Evolutionary conservation across 352 stramenopile species (phyloP), one percentile per base, ranked within the genome.

Genomic region (Phytophthora syringae): DNA sequence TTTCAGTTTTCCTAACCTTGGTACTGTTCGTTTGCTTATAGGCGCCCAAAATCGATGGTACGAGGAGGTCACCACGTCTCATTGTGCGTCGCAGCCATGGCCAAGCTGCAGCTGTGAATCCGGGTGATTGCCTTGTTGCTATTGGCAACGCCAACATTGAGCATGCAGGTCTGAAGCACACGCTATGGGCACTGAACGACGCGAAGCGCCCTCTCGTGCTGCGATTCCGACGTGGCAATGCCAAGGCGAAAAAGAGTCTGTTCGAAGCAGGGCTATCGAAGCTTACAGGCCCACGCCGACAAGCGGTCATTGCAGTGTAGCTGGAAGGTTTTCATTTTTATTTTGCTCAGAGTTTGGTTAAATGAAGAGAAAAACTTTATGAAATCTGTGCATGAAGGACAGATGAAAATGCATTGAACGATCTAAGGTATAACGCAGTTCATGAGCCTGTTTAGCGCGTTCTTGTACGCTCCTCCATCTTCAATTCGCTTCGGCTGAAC

Each of bases 141-240:
- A 93, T 96, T 34, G 81, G 86, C n/a, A 87, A 80, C 30, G 83
- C 80, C 3, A 93, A 94, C 56, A 91, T 94, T 25, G 88, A 96
- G 63, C 82, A 94, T 48, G 86, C 88, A 27, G 88, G 88, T 13
- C 70, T 96, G 3, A 92, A 93, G 69, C 88, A 94, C 62, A 94
- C 88, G 27, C 45, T 96, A 20, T 96, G 88, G 88, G 85, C 86
- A 47, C 60, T 96, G 34, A 93, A 93, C 40, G 88, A 92, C 45
- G 77, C 84, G 10, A 74, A 81, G 21, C 80, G 86, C 1, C 88
- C 88, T 13, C 79, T 94, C 43, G 79, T 90, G 36, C 69, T 96
- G 22, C 86, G 86, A 5, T 96, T 96, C 62, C 86, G 88, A 52
- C 84, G 84, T 58, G 84, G 86, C 16, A 92, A 90, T 42, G 79